phyloP scores from a whole-genome alignment of 371 early-diverging fungal species.

The Batkoa obscura region DNA sequence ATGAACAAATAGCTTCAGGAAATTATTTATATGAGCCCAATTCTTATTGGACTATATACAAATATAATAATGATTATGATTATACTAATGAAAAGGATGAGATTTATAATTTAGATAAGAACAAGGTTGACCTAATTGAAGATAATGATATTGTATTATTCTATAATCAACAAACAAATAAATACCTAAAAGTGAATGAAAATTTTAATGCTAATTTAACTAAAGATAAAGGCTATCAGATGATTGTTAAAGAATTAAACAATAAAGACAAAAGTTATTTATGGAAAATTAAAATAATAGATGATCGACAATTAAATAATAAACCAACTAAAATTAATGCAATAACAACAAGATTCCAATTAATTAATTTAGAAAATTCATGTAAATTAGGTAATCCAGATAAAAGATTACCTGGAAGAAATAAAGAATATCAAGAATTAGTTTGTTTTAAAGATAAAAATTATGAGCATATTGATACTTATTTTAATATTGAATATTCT shows the following conservation, averaged over 20 bases:
- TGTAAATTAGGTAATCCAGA: slow-evolving; percentile 67
- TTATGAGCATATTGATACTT: slow-evolving; percentile 31
- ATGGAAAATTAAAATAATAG: slow-evolving; percentile 74
- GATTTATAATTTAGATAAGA: background rate
- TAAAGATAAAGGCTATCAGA: too few species aligned
- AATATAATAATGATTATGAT: slow-evolving; percentile 92
- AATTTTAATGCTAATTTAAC: too few species aligned
- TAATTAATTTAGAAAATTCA: slow-evolving; percentile 57
- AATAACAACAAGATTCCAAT: slow-evolving; percentile 69
- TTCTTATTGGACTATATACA: slow-evolving; percentile 88
- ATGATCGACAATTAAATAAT: slow-evolving; percentile 22
- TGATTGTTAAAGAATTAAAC: slow-evolving; percentile 8
- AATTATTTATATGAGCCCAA: slow-evolving; percentile 65
- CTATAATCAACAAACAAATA: background rate
- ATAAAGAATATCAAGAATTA: slow-evolving; percentile 92
- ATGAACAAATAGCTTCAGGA: slow-evolving; percentile 55
- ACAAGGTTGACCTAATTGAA: background rate
- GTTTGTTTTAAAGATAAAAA: slow-evolving; percentile 55
- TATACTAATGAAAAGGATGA: slow-evolving; percentile 38
- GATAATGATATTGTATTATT: slow-evolving; percentile 19
- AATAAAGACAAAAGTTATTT: slow-evolving; percentile 64
- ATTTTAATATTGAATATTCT: slow-evolving; percentile 87
- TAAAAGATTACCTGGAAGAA: slow-evolving; percentile 89
- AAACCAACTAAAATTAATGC: slow-evolving; percentile 27
- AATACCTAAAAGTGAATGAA: too few species aligned